Base-by-base conservation (phyloP, 2,329 filamentous ascomycete genomes). In the Ophiostoma montium region DNA sequence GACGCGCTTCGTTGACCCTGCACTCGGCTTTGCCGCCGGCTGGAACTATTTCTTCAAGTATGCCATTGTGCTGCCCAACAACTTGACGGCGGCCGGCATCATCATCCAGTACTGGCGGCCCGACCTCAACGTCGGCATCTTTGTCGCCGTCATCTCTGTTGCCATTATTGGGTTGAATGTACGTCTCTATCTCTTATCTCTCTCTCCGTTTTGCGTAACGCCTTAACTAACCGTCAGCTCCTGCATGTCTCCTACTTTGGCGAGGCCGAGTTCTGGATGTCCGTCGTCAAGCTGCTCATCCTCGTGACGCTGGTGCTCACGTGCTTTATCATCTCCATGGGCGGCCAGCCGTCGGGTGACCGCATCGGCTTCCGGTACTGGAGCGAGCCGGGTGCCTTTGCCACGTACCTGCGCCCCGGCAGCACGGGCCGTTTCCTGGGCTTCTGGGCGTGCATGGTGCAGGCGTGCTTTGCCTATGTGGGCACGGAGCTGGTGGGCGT, bases 401-500 rank as follows among this genome's bases (percentile, higher is more conserved):
- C 68, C 50, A 62, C 61, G 38, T 70, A 69, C 43, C 58, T 71
- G 1, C 56, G 58, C 1, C 53, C 54, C 0, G 69, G 70, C 2
- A 53, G 60, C 0, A 55, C 64, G 2, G 67, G 68, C 1, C 61
- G 64, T 3, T 69, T 71, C 52, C 61, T 67, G 9, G 65, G 65
- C 1, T 68, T 70, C 51, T 63, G 62, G 57, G 50, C 35, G 39
- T 50, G 69, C 4, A 70, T 85, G 36, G 75, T 84, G 55, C 78
- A 78, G 47, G 81, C 81, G 19, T 77, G 75, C n/a, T 83, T 85
- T 61, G 75, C 75, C 18, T 85, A 76, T 64, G 80, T 83, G 62
- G 84, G 84, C 38, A 78, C 82, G 2, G 85, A 89, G 65, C 72
- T 87, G 15, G 83, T 87, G 9, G 84, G 80, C 53, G 78, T 90